Base-by-base conservation (phyloP, 108 stramenopile genomes). In the Skeletonema costatum region DNA sequence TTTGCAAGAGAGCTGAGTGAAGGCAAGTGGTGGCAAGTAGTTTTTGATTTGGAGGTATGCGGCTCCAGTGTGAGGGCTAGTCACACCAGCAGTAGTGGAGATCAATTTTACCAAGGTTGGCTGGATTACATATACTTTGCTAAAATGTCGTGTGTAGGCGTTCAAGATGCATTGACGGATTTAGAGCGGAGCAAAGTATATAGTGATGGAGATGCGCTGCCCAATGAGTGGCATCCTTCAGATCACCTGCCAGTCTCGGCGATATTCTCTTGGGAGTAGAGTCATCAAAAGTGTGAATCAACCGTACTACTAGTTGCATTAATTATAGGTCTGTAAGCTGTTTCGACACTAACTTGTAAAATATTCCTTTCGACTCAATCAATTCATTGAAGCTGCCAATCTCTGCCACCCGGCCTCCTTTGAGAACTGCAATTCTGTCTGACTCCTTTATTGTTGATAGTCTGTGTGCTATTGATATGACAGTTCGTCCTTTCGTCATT, bases 391-490 rank as follows among this genome's bases (percentile, higher is more conserved):
- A 92, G 1, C 77, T 88, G 30, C 98, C 98, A 29, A 80, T 66
- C 88, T 99, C 96, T 14, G 80, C 91, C 9, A 98, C 72, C 14
- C 33, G 25, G 44, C 97, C 97, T 53, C 89, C 76, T 67, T 87
- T 70, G 31, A 99, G 42, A 32, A 99, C 94, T 8, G 93, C 94
- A 60, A 99, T 97, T 2, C 77, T 83, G 72, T 96, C 90, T 13
- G 96, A 85, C 61, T 88, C 85, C 60, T 86, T 85, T 48, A 99
- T 96, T 21, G 98, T 97, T 56, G 81, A 82, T 39, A 95, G 67
- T 17, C 97, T 84, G 74, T 97, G 97, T 3, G 97, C 97, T 59
- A 97, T 93, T 17, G 97, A 95, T 31, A 92, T 83, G 6, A 96
- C 86, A 31, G 94, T 95, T 56, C 89, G 81, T 17, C 90, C 87